These are phyloP conservation scores for Aureobasidium melanogenum DNA, from an alignment of 2,329 filamentous ascomycete species.

Conservation along the genomic window DNA sequence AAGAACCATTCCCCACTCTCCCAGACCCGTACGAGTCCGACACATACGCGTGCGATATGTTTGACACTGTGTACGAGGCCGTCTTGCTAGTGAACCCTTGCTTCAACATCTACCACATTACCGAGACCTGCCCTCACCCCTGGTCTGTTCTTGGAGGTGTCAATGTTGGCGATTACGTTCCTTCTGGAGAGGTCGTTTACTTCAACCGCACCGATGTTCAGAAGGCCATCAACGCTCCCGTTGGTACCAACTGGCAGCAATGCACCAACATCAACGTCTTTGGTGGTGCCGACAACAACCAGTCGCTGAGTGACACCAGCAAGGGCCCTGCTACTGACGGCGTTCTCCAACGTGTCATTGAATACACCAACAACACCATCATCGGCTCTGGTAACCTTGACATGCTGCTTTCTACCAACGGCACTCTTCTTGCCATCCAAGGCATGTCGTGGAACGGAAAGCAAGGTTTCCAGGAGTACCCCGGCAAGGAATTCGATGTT, in stretches of 20 bases:
- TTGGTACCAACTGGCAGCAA: constrained; percentile 18
- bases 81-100: constrained; percentile 24
- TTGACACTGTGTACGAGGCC: constrained; percentile 23
- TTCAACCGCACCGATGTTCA: constrained; percentile 32
- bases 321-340: not conserved
- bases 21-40: constrained; percentile 22
- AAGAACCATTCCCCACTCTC: constrained; percentile 19
- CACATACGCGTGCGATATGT: constrained; percentile 23
- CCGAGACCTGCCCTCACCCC: constrained; percentile 15
- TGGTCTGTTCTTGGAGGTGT: constrained; percentile 16
- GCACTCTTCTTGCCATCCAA: constrained; percentile 22
- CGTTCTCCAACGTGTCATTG: constrained; percentile 19
- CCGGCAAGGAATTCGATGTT: constrained; percentile 18
- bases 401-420: constrained; percentile 21
- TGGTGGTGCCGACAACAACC: constrained; percentile 16
- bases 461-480: constrained; percentile 21
- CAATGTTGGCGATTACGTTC: constrained; percentile 15
- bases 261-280: constrained; percentile 17
- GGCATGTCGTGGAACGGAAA: constrained; percentile 25
- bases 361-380: constrained; percentile 26
- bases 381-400: constrained; percentile 25
- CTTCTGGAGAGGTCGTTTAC: constrained; percentile 17
- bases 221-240: constrained; percentile 29
- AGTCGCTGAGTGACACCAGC: constrained; percentile 1
- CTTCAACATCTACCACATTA: constrained; percentile 27